phyloP scores from a whole-genome alignment of 1,139 yeast species.

The Hemisphaericaspora subhashii region DNA sequence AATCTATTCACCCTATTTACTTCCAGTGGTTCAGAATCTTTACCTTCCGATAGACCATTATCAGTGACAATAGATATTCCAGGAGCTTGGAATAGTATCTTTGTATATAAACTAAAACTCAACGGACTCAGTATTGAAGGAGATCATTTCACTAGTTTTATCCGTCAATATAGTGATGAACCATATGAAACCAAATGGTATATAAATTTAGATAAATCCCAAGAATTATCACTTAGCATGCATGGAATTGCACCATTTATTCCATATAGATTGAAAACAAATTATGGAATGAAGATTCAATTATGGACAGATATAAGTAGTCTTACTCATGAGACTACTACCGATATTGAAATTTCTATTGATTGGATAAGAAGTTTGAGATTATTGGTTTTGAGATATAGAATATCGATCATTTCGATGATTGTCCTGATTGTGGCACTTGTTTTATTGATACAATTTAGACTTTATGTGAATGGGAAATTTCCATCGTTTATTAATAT shows the following conservation, averaged over 20 bases:
- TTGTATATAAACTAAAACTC: conserved; percentile 51
- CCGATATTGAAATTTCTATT: conserved; percentile 36
- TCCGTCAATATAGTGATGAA: conserved; percentile 66
- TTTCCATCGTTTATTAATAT: conserved; percentile 57
- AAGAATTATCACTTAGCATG: conserved; percentile 37
- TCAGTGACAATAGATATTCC: conserved; percentile 50
- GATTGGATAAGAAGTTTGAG: conserved; percentile 50
- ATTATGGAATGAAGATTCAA: conserved; percentile 39
- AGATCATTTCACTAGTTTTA: conserved; percentile 46
- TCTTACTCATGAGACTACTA: conserved; percentile 18
- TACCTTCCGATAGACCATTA: conserved; percentile 47
- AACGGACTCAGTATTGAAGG: conserved; percentile 13
- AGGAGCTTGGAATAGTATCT: conserved; percentile 61
- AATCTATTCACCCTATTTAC: conserved; percentile 25
- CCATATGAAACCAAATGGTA: conserved; percentile 82
- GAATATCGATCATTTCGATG: conserved; percentile 57
- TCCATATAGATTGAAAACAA: conserved; percentile 42
- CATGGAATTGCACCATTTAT: conserved; percentile 84
- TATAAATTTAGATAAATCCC: conserved; percentile 36
- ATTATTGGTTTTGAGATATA: conserved; percentile 58
- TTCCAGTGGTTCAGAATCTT: conserved; percentile 34
- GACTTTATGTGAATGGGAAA: conserved; percentile 23
- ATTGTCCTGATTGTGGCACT: conserved; percentile 51
- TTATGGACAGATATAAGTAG: conserved; percentile 38
- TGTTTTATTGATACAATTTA: conserved; percentile 48